A percentile compares a stretch with the other conserved stretches of the same genome.
phyloP scores from a whole-genome alignment of 2,329 filamentous ascomycete species.

The Verticillium albo-atrum region DNA sequence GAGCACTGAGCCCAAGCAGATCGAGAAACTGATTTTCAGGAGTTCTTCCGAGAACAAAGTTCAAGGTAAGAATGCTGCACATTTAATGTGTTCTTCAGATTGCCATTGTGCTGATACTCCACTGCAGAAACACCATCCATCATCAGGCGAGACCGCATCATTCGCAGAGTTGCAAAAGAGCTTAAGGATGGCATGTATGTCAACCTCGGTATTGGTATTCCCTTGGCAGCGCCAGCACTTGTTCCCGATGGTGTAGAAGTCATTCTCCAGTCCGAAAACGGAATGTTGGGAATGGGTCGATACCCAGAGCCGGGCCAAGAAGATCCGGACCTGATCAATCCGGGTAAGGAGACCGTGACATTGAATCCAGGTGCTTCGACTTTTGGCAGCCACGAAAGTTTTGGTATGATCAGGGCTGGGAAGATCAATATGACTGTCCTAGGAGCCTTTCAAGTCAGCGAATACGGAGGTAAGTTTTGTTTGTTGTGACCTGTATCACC shows the following conservation, averaged over 20 bases:
- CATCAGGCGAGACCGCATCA: neutral
- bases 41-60: neutral
- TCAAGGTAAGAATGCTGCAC: neutral
- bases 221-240: slow-evolving; percentile 83
- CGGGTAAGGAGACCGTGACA: slow-evolving; percentile 89
- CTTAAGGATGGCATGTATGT: slow-evolving; percentile 96
- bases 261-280: slow-evolving; percentile 76
- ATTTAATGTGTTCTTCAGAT: neutral
- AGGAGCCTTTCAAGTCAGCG: slow-evolving; percentile 85
- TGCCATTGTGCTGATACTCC: neutral
- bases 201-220: slow-evolving; percentile 90
- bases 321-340: slow-evolving; percentile 86
- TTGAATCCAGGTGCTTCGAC: slow-evolving; percentile 72
- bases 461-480: slow-evolving; percentile 38
- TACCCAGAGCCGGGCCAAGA: slow-evolving; percentile 71
- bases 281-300: slow-evolving; percentile 68
- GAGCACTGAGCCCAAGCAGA: slow-evolving; percentile 71
- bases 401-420: slow-evolving; percentile 89
- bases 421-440: slow-evolving; percentile 83
- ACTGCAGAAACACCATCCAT: neutral
- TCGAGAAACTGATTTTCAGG: slow-evolving; percentile 57
- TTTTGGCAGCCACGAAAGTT: slow-evolving; percentile 85
- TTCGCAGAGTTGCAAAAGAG: slow-evolving; percentile 39
- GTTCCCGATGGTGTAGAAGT: slow-evolving; percentile 76
- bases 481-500: neutral